Percentiles rank a stretch among this genome's conserved stretches.
Conservation (phyloP, 2,329 filamentous ascomycete genomes). For the Tolypocladium endophyticum region DNA sequence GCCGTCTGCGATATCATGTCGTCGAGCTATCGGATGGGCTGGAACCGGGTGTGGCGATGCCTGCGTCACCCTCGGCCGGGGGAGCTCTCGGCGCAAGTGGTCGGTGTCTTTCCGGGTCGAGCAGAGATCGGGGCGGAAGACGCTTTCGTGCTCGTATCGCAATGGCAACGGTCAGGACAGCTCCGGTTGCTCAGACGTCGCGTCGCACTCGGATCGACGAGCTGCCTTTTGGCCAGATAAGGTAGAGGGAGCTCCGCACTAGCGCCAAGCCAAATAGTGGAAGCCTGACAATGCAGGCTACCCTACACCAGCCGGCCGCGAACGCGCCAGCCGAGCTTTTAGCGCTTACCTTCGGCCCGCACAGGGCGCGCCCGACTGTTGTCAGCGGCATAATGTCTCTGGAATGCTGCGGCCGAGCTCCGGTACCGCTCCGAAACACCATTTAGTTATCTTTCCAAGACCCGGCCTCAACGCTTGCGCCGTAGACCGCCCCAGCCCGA, state of each 20-base stretch:
- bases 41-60: not conserved
- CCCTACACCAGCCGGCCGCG: not conserved
- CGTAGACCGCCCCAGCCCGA: not conserved
- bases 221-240: not conserved
- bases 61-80: not conserved
- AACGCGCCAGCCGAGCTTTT: not conserved
- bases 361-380: not conserved
- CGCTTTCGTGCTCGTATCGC: not conserved
- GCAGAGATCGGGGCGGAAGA: not conserved
- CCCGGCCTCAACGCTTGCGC: not conserved
- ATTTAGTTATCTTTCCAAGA: not conserved
- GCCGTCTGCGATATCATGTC: constrained; percentile 16
- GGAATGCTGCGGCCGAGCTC: not conserved
- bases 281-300: not conserved
- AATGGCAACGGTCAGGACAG: not conserved
- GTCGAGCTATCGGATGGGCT: constrained; percentile 2
- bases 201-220: not conserved
- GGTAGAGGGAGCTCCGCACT: too few species aligned
- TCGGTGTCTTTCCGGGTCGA: not conserved
- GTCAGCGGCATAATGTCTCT: not conserved
- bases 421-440: constrained; percentile 3
- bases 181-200: not conserved
- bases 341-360: constrained; percentile 3
- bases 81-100: not conserved
- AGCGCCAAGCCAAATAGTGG: too few species aligned